Evolutionary conservation across 371 early-diverging fungal species (phyloP).

Genomic region (Sporodiniella umbellata): DNA sequence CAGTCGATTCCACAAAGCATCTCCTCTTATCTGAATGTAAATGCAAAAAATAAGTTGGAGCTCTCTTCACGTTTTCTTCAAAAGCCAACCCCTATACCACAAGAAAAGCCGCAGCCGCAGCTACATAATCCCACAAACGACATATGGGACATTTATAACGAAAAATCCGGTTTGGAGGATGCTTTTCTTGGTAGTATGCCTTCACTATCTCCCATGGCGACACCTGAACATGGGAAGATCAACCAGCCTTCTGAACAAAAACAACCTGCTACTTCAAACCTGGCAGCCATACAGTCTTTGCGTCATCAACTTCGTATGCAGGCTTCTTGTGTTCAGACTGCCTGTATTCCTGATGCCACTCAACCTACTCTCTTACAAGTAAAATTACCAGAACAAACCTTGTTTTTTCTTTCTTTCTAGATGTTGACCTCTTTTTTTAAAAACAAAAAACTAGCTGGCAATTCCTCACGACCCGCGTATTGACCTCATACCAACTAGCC

Average conservation of each 20-base stretch:
- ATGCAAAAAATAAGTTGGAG: constrained; percentile 27
- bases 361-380: constrained; percentile 40
- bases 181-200: constrained; percentile 6
- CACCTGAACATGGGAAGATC: background rate
- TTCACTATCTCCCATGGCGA: constrained; percentile 15
- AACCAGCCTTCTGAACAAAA: background rate
- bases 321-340: constrained; percentile 26
- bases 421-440: too few species aligned
- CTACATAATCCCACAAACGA: background rate
- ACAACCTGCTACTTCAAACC: constrained; percentile 27
- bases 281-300: constrained; percentile 42
- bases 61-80: background rate
- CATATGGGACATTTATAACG: background rate
- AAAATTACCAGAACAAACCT: background rate
- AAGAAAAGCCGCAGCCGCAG: background rate
- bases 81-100: background rate
- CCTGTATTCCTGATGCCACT: constrained; percentile 27
- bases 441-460: too few species aligned
- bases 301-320: constrained; percentile 38
- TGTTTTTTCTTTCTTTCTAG: background rate
- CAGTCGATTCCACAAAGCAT: constrained; percentile 33
- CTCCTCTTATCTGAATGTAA: constrained; percentile 31
- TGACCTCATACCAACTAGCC: constrained; percentile 55
- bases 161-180: background rate
- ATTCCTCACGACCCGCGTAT: constrained; percentile 62